Percentiles rank a stretch among this genome's conserved stretches.
Conservation (phyloP, 139 green algal species). For the Chlamydomonas sphaeroides region DNA sequence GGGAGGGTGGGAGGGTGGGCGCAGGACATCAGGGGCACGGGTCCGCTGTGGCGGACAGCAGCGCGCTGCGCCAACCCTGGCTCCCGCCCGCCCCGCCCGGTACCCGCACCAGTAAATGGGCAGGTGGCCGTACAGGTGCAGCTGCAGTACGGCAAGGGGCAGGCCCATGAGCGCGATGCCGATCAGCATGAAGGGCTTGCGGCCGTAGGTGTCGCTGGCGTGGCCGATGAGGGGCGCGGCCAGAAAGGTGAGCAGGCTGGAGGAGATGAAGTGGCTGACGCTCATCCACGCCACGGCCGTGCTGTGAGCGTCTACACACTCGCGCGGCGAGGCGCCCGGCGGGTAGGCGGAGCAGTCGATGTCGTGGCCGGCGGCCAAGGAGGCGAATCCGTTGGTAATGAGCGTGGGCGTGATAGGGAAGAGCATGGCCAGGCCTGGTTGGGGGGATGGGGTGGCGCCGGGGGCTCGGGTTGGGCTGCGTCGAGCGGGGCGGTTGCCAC, state of each 20-base stretch:
- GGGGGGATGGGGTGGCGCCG: neutral
- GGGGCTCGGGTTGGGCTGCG: no score
- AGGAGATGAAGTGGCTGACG: slow-evolving; percentile 73
- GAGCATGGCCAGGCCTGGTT: slow-evolving; percentile 71
- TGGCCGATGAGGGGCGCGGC: slow-evolving; percentile 70
- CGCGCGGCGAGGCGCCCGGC: slow-evolving; percentile 26
- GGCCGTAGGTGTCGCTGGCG: slow-evolving; percentile 69
- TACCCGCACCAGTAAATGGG: slow-evolving; percentile 36
- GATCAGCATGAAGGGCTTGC: slow-evolving; percentile 83
- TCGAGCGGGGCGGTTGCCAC: no score
- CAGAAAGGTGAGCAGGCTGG: slow-evolving; percentile 71
- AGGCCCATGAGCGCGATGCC: slow-evolving; percentile 49
- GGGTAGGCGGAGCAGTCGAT: slow-evolving; percentile 75
- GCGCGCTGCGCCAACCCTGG: neutral
- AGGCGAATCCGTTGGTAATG: slow-evolving; percentile 86
- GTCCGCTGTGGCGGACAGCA: neutral
- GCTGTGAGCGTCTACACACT: slow-evolving; percentile 45
- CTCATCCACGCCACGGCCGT: slow-evolving; percentile 55
- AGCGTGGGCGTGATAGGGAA: slow-evolving; percentile 74
- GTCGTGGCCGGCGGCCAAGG: slow-evolving; percentile 50
- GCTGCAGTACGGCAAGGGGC: slow-evolving; percentile 59
- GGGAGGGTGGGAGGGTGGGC: no score
- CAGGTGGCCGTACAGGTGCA: slow-evolving; percentile 46
- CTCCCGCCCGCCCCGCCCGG: neutral
- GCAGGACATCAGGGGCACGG: no score